phyloP scores from a whole-genome alignment of 805 yeast species.

The Lipomyces starkeyi region DNA sequence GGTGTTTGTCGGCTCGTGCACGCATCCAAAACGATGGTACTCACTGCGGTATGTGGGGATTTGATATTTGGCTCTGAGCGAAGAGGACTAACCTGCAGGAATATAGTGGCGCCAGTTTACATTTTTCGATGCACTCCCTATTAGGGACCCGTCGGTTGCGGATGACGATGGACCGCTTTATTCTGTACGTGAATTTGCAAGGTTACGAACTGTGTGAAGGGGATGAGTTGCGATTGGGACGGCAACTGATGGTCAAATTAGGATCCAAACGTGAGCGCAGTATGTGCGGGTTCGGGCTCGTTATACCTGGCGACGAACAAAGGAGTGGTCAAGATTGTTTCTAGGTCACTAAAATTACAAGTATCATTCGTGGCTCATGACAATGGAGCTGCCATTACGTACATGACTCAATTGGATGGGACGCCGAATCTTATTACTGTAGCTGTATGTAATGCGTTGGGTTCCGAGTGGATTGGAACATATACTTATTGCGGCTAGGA shows the following conservation, averaged over 20 bases:
- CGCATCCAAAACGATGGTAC: conserved; percentile 15
- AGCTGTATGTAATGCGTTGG: conserved; percentile 44
- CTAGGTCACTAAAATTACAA: conserved; percentile 54
- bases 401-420: conserved; percentile 55
- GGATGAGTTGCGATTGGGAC: neutral
- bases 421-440: conserved; percentile 68
- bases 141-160: conserved; percentile 78
- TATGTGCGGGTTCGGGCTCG: conserved; percentile 61
- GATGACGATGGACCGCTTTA: conserved; percentile 64
- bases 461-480: neutral
- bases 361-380: conserved; percentile 69
- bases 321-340: conserved; percentile 62
- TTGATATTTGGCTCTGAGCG: neutral
- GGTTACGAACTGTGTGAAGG: neutral
- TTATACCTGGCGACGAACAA: conserved; percentile 66
- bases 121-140: conserved; percentile 81
- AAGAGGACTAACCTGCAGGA: neutral
- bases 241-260: conserved; percentile 11
- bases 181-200: conserved; percentile 50
- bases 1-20: neutral
- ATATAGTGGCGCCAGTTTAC: conserved; percentile 78
- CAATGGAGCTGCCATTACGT: conserved; percentile 65
- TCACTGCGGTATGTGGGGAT: conserved; percentile 19
- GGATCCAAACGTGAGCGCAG: conserved; percentile 72
- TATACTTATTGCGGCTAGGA: conserved; percentile 28